These are phyloP conservation scores for Helichrysum umbraculigerum DNA, from an alignment of 129 eudicot species.

Conservation along the genomic window DNA sequence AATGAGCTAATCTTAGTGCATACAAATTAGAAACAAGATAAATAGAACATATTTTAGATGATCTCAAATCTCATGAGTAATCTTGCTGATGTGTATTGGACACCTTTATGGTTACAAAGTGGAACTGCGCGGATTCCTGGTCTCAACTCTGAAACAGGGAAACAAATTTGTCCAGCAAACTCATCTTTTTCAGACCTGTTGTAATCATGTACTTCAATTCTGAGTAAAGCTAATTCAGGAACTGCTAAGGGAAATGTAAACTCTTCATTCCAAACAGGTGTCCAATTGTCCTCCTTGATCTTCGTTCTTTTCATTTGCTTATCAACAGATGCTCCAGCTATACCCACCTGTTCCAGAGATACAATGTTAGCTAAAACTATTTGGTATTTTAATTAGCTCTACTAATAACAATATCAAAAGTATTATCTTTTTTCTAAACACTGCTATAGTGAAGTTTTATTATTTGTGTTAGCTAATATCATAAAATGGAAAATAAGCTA, in stretches of 20 bases:
- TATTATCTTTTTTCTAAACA: background rate
- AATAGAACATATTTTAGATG: conserved; percentile 21
- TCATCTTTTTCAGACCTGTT: conserved; percentile 63
- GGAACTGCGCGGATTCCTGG: conserved; percentile 75
- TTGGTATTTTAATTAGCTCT: background rate
- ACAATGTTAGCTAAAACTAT: background rate
- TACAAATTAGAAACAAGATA: conserved; percentile 8
- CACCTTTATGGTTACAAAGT: conserved; percentile 63
- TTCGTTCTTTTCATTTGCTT: conserved; percentile 60
- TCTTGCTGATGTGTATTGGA: conserved; percentile 53
- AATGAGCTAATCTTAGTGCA: conserved; percentile 27
- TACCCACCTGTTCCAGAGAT: conserved; percentile 51
- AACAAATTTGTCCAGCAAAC: conserved; percentile 83
- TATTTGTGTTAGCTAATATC: background rate
- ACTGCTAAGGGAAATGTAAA: conserved; percentile 68
- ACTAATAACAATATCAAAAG: background rate
- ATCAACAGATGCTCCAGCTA: conserved; percentile 81
- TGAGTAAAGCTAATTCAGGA: conserved; percentile 77
- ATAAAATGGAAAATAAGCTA: background rate
- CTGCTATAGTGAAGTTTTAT: too few relatives aligned
- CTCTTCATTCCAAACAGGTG: conserved; percentile 81
- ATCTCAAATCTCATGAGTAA: conserved; percentile 77
- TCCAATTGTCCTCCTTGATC: conserved; percentile 60
- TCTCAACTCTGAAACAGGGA: conserved; percentile 75
- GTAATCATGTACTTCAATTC: conserved; percentile 76